phyloP scores from a whole-genome alignment of 345 rosid species.

The Eucalyptus regnans region DNA sequence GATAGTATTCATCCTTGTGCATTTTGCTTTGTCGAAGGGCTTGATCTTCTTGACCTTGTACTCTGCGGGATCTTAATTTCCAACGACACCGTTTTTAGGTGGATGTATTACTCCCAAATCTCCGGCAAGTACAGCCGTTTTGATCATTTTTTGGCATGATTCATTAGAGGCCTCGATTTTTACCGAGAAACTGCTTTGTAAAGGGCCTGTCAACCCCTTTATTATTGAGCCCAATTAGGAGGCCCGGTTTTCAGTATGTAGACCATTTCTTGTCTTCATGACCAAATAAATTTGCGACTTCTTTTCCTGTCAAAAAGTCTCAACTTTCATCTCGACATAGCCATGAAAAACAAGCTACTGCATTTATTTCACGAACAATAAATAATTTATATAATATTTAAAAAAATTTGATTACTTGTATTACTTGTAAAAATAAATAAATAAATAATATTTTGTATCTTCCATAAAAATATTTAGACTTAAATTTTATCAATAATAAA shows the following conservation, averaged over 20 bases:
- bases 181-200: neutral
- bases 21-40: neutral
- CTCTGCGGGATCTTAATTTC: neutral
- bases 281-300: neutral
- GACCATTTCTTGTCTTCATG: neutral
- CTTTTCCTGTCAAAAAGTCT: neutral
- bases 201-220: neutral
- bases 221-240: neutral
- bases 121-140: too few species aligned
- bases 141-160: neutral
- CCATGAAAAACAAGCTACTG: accelerated
- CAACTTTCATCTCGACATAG: neutral
- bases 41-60: neutral
- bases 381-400: too few species aligned
- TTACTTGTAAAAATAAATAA: too few species aligned
- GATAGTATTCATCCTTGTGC: neutral
- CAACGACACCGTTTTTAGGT: neutral
- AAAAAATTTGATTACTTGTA: too few species aligned
- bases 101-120: neutral
- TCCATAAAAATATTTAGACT: too few species aligned
- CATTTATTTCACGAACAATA: too few species aligned
- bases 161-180: neutral
- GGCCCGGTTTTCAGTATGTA: neutral
- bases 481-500: too few species aligned
- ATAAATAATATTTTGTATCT: accelerated